Evolutionary conservation across 352 stramenopile genomes (phyloP).

Genomic region (Phytophthora agathidicida): DNA sequence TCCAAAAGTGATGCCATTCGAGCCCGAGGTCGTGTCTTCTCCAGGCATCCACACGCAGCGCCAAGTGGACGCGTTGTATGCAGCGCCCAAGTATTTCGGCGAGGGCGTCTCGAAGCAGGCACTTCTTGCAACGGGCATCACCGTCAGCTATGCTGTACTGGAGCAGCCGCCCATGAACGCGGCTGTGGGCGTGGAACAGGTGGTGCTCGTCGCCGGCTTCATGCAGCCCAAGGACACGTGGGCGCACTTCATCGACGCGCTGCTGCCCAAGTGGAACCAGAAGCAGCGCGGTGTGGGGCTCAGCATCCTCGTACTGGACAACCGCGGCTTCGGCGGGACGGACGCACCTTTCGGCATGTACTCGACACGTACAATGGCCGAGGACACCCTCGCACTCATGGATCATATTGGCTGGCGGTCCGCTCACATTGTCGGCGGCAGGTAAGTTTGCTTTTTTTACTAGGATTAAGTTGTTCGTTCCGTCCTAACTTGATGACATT

Average conservation of each 20-base stretch:
- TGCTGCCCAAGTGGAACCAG: constrained; percentile 48
- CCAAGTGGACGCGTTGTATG: constrained; percentile 60
- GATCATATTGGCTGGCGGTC: constrained; percentile 61
- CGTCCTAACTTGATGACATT: constrained; percentile 1
- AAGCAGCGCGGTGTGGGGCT: constrained; percentile 37
- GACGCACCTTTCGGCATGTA: constrained; percentile 50
- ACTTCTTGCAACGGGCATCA: constrained; percentile 48
- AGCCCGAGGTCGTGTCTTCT: constrained; percentile 30
- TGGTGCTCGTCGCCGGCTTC: constrained; percentile 66
- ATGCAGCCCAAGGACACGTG: constrained; percentile 63
- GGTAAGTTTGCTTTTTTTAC: constrained; percentile 10
- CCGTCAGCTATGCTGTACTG: constrained; percentile 58
- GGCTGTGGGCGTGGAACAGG: constrained; percentile 36
- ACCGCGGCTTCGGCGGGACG: constrained; percentile 57
- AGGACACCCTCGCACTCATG: constrained; percentile 61
- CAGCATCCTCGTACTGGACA: constrained; percentile 62
- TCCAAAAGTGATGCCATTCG: constrained; percentile 23
- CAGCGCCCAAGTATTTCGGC: constrained; percentile 45
- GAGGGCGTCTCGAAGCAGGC: constrained; percentile 19
- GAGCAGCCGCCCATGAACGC: constrained; percentile 28
- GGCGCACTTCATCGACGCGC: constrained; percentile 49
- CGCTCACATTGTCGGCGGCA: constrained; percentile 53
- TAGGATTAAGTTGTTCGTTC: neutral
- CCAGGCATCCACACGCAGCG: constrained; percentile 45
- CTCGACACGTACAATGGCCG: constrained; percentile 60